These are phyloP conservation scores for Clonostachys solani DNA, from an alignment of 2,329 filamentous ascomycete genomes.

Conservation along the genomic window DNA sequence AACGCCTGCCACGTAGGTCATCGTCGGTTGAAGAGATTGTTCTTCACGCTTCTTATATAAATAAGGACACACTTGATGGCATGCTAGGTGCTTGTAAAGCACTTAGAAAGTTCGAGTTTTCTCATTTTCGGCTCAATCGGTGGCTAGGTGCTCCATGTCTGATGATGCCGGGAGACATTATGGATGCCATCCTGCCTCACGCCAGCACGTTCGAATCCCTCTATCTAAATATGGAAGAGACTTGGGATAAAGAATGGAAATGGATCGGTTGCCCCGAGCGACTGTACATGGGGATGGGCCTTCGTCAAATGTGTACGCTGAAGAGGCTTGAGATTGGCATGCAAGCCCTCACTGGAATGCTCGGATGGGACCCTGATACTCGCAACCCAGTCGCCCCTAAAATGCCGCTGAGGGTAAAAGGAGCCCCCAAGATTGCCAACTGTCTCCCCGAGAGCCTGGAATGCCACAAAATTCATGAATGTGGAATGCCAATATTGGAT, in stretches of 20 bases:
- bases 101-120: not conserved
- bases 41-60: too few relatives aligned
- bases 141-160: too few relatives aligned
- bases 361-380: not conserved
- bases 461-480: slow-evolving; percentile 2
- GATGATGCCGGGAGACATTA: slow-evolving; percentile 1
- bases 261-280: not conserved
- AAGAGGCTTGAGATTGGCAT: not conserved
- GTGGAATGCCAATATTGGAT: too few relatives aligned
- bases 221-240: slow-evolving; percentile 3
- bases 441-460: slow-evolving; percentile 5
- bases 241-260: not conserved
- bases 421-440: slow-evolving; percentile 1
- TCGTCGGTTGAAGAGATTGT: too few relatives aligned
- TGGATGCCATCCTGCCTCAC: slow-evolving; percentile 3
- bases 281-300: not conserved
- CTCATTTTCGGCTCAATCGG: too few relatives aligned
- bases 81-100: not conserved
- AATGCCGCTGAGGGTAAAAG: not conserved
- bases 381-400: not conserved
- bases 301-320: not conserved
- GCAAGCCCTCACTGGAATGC: not conserved
- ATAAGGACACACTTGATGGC: not conserved
- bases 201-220: slow-evolving; percentile 4
- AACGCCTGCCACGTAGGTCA: too few relatives aligned